Conservation (phyloP, 495 filamentous ascomycete species). For the Filosporella fistucella region DNA sequence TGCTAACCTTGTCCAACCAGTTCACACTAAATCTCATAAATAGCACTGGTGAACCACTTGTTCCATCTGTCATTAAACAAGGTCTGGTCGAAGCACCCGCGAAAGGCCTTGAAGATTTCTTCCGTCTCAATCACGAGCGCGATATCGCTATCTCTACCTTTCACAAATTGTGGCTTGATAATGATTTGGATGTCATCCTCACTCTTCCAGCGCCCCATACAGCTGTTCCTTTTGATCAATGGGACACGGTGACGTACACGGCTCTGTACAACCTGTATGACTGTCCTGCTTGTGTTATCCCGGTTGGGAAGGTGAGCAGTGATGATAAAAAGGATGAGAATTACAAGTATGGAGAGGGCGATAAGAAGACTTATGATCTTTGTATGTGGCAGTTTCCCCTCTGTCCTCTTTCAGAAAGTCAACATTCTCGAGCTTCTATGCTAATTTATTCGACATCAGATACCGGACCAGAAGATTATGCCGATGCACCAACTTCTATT, state of each 20-base stretch:
- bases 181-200: slow-evolving; percentile 26
- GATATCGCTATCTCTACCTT: not conserved
- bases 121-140: slow-evolving; percentile 6
- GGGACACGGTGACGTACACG: slow-evolving; percentile 28
- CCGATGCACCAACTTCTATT: slow-evolving; percentile 7
- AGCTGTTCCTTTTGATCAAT: slow-evolving; percentile 25
- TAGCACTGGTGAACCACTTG: slow-evolving; percentile 7
- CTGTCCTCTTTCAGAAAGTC: not conserved
- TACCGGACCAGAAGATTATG: slow-evolving; percentile 6
- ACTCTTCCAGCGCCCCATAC: slow-evolving; percentile 31
- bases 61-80: not conserved
- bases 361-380: slow-evolving; percentile 8
- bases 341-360: slow-evolving; percentile 6
- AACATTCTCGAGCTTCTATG: not conserved
- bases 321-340: slow-evolving; percentile 5
- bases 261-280: slow-evolving; percentile 27
- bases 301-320: slow-evolving; percentile 7
- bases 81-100: not conserved
- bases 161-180: slow-evolving; percentile 4
- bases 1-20: not conserved
- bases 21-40: too few relatives aligned
- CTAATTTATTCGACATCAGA: too few relatives aligned
- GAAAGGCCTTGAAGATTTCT: slow-evolving; percentile 3
- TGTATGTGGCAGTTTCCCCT: slow-evolving; percentile 4
- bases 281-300: slow-evolving; percentile 18